Conservation (phyloP, 345 rosid species). For the Gossypium mustelinum region DNA sequence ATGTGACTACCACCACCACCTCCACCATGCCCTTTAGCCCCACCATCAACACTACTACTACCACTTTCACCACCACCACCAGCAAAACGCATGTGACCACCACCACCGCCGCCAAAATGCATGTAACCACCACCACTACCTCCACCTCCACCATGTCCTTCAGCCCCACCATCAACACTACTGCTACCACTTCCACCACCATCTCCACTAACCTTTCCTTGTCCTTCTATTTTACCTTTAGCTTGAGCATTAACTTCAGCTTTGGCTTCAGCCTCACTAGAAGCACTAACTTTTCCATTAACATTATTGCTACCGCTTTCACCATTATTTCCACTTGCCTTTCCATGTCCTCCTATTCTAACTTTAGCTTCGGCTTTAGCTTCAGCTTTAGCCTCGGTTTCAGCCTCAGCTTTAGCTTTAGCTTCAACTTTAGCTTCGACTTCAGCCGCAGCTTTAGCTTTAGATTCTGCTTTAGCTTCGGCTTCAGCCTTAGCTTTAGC, state of each 20-base stretch:
- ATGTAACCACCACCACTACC: background rate
- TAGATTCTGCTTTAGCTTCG: rapidly evolving
- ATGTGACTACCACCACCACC: background rate
- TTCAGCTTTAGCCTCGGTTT: rapidly evolving
- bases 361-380: too few relatives aligned
- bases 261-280: background rate
- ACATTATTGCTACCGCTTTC: too few relatives aligned
- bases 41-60: background rate
- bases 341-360: too few relatives aligned
- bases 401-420: too few relatives aligned
- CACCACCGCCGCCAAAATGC: too few relatives aligned
- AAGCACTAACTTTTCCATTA: too few relatives aligned
- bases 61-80: background rate
- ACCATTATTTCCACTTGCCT: too few relatives aligned
- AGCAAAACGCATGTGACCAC: background rate
- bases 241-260: too few relatives aligned
- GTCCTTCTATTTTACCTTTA: background rate
- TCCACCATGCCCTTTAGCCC: background rate
- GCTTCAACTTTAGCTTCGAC: too few relatives aligned
- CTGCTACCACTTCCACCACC: background rate
- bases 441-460: too few relatives aligned
- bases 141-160: background rate
- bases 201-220: background rate
- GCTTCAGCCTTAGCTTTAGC: background rate
- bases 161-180: background rate